A percentile compares a stretch with the other conserved stretches of the same genome.
phyloP scores from a whole-genome alignment of 306 rosid genomes.

The Rosa multiflora region DNA sequence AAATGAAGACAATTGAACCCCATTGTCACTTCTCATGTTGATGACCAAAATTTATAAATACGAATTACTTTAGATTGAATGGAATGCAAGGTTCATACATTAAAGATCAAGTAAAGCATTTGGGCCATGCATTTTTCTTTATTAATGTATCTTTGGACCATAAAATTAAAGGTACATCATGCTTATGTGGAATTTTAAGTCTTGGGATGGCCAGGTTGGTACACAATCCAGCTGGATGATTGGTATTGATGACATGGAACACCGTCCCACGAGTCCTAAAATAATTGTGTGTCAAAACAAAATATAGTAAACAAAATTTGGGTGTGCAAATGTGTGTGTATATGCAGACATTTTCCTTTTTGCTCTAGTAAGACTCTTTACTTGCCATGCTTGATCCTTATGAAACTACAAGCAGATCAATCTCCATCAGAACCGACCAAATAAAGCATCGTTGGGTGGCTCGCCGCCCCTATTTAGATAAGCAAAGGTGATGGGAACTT shows the following conservation, averaged over 20 bases:
- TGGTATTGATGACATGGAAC: not conserved
- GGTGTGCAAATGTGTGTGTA: not conserved
- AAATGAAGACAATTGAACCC: no score
- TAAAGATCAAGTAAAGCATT: not conserved
- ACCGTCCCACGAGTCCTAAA: slow-evolving; percentile 21
- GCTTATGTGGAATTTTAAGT: not conserved
- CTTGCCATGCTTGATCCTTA: not conserved
- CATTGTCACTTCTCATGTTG: no score
- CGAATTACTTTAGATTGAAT: not conserved
- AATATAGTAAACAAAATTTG: not conserved
- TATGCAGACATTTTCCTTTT: not conserved
- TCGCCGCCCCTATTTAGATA: slow-evolving; percentile 26
- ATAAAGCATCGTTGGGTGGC: slow-evolving; percentile 11
- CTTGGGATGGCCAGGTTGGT: not conserved
- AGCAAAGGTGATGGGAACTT: slow-evolving; percentile 15
- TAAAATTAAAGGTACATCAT: not conserved
- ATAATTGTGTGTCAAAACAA: slow-evolving; percentile 2
- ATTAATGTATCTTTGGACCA: not conserved
- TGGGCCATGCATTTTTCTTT: slow-evolving; percentile 8
- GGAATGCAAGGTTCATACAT: not conserved
- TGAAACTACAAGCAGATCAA: slow-evolving; percentile 11
- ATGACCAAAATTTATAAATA: not conserved
- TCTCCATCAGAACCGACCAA: slow-evolving; percentile 33
- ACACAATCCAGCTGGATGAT: slow-evolving; percentile 7
- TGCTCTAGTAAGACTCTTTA: not conserved